Conservation (phyloP, 192 early-diverging fungal species). For the Coemansia sp. region DNA sequence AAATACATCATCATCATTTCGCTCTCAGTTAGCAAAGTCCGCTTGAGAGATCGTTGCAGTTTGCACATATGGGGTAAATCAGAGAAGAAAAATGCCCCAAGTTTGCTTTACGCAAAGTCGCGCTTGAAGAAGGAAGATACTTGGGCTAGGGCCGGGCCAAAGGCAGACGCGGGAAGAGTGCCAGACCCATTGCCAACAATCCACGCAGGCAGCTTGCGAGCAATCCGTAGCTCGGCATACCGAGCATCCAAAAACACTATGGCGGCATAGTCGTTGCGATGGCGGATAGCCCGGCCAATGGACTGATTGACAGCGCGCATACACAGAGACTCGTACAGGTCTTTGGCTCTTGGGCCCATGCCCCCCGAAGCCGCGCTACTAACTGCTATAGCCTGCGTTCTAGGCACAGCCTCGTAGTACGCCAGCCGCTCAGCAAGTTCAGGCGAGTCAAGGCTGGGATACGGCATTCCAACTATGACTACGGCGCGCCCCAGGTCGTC, state of each 20-base stretch:
- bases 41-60: no score
- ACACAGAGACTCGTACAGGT: neutral
- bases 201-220: conserved; percentile 69
- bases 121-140: conserved; percentile 36
- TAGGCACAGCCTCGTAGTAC: conserved; percentile 6
- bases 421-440: conserved; percentile 67
- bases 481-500: conserved; percentile 84
- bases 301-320: conserved; percentile 58
- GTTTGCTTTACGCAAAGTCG: neutral
- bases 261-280: conserved; percentile 82
- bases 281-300: conserved; percentile 90
- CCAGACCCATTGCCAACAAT: conserved; percentile 25
- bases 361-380: neutral
- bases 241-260: conserved; percentile 78
- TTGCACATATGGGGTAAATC: no score
- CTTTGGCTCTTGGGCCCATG: neutral
- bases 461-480: conserved; percentile 91
- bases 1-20: no score
- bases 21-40: no score
- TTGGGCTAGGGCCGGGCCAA: conserved; percentile 31
- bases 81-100: no score
- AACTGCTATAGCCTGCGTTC: neutral
- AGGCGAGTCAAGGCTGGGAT: conserved; percentile 72
- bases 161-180: neutral
- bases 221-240: conserved; percentile 53